phyloP scores from a whole-genome alignment of 129 eudicot species.

The Saposhnikovia divaricata region DNA sequence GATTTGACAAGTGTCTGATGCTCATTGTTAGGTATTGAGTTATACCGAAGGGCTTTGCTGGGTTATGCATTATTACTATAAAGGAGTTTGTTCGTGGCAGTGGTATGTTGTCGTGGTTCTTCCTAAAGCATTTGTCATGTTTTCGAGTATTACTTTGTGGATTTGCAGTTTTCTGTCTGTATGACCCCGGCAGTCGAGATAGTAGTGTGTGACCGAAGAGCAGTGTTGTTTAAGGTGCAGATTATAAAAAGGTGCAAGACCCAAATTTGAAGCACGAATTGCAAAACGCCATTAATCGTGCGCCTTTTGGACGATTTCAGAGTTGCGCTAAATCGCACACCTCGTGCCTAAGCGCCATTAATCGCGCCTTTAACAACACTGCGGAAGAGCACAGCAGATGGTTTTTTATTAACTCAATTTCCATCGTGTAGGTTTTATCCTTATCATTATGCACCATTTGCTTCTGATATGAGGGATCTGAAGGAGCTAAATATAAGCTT shows the following conservation, averaged over 20 bases:
- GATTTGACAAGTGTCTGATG: constrained; percentile 6
- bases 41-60: constrained; percentile 95
- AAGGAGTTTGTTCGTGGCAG: constrained; percentile 99
- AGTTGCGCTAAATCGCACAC: no score
- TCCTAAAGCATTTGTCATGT: background rate
- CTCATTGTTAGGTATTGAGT: constrained; percentile 48
- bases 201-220: background rate
- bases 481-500: constrained; percentile 58
- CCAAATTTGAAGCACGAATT: no score
- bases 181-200: background rate
- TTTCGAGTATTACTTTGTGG: background rate
- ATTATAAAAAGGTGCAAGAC: no score
- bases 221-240: no score
- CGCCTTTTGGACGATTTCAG: no score
- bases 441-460: constrained; percentile 99
- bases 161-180: background rate
- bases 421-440: constrained; percentile 68
- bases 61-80: constrained; percentile 98
- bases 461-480: constrained; percentile 89
- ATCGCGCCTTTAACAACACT: no score
- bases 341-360: no score
- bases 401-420: background rate
- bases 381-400: background rate
- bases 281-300: no score
- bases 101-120: constrained; percentile 31